These are phyloP conservation scores for Aureobasidium sp. DNA, from an alignment of 2,329 filamentous ascomycete species.

Conservation along the genomic window DNA sequence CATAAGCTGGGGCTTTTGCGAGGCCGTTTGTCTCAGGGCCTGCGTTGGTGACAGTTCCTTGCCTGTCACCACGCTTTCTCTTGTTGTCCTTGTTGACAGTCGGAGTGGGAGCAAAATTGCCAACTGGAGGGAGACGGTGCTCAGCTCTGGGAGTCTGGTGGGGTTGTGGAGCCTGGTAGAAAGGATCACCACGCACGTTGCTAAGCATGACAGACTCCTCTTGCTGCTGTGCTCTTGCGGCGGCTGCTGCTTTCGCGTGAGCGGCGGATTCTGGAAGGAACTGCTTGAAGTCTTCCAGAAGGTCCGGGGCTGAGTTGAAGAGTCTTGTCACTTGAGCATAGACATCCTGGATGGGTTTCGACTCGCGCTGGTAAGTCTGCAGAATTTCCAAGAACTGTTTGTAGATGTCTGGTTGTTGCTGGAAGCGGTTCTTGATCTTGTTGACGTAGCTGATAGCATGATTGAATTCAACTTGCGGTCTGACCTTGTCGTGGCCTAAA, in stretches of 20 bases:
- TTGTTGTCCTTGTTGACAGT: constrained; percentile 86
- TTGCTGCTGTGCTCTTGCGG: constrained; percentile 56
- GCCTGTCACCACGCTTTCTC: constrained; percentile 20
- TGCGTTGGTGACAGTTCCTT: constrained; percentile 11
- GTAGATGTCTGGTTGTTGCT: constrained; percentile 95
- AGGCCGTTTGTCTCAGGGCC: constrained; percentile 10
- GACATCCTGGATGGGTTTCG: constrained; percentile 96
- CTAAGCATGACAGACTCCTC: constrained; percentile 61
- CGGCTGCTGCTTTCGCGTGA: constrained; percentile 53
- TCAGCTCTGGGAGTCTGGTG: constrained; percentile 44
- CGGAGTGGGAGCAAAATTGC: constrained; percentile 80
- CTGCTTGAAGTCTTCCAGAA: constrained; percentile 97
- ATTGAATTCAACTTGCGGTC: constrained; percentile 95
- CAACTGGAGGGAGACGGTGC: constrained; percentile 71
- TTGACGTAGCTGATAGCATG: constrained; percentile 99
- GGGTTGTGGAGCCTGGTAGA: constrained; percentile 36
- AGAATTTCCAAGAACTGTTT: constrained; percentile 98
- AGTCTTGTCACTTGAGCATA: constrained; percentile 93
- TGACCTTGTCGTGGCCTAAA: constrained; percentile 62
- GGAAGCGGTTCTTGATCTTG: constrained; percentile 99
- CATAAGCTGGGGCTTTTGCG: constrained; percentile 10
- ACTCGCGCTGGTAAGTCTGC: constrained; percentile 95
- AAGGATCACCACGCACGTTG: constrained; percentile 51
- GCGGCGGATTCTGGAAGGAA: constrained; percentile 88
- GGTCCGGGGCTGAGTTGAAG: constrained; percentile 87